These are phyloP conservation scores for Lachnellula hyalina DNA, from an alignment of 2,329 filamentous ascomycete genomes.

Conservation along the genomic window DNA sequence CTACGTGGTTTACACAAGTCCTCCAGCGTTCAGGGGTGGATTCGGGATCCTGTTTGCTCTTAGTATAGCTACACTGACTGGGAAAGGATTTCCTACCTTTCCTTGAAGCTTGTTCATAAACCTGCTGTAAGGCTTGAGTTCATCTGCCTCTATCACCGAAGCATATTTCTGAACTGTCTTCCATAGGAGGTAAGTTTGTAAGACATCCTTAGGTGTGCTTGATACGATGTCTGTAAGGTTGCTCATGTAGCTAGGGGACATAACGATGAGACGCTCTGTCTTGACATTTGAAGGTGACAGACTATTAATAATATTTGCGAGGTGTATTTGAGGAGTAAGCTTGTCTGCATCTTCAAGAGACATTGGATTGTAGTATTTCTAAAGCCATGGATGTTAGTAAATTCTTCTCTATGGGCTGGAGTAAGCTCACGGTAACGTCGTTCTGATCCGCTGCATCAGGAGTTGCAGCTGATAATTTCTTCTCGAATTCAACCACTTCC, in stretches of 20 bases:
- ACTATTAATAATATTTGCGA: constrained; percentile 46
- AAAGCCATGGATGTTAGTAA: constrained; percentile 10
- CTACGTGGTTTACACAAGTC: constrained; percentile 54
- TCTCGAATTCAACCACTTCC: constrained; percentile 53
- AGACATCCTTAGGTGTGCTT: constrained; percentile 46
- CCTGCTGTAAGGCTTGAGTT: constrained; percentile 51
- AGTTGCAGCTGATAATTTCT: constrained; percentile 53
- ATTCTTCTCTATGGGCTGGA: background rate
- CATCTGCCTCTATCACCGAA: constrained; percentile 51
- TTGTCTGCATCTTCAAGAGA: constrained; percentile 49
- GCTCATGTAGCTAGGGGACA: constrained; percentile 55
- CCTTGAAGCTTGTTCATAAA: constrained; percentile 58
- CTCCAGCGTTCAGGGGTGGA: constrained; percentile 61
- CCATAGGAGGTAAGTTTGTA: constrained; percentile 62
- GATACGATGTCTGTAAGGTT: constrained; percentile 51
- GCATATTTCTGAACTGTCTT: constrained; percentile 52
- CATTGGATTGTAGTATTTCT: constrained; percentile 62
- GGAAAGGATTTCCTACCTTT: constrained; percentile 33
- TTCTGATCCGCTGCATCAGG: constrained; percentile 53
- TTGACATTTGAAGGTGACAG: constrained; percentile 48
- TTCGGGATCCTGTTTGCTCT: constrained; percentile 45
- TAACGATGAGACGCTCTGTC: constrained; percentile 50
- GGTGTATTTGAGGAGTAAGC: constrained; percentile 50
- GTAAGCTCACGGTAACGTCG: constrained; percentile 48
- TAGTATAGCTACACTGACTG: constrained; percentile 7